Evolutionary conservation across 2,329 filamentous ascomycete genomes (phyloP), one percentile per base, ranked within the genome.

Genomic region (Meredithiella fracta): DNA sequence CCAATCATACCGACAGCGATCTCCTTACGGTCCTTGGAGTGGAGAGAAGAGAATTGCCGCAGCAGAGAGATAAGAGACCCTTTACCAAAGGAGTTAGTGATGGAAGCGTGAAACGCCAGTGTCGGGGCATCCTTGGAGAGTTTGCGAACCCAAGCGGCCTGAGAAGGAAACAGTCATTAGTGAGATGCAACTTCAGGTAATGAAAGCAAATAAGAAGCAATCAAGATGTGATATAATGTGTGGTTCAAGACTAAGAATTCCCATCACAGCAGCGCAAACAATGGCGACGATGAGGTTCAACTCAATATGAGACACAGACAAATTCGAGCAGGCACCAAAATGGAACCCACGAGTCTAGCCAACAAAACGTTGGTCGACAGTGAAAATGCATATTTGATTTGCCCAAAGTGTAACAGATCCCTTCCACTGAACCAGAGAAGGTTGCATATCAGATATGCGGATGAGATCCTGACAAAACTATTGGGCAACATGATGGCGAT

Each of bases 381-480:
- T 67, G 63, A 67, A 68, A 64, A 66, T 63, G 73, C 76, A 75
- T 68, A 65, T 67, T 96, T 75, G 69, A 82, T 98, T 80, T 97
- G 83, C 92, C 92, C 96, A 87, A 81, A 85, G 85, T 88, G 86
- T 98, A 98, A 98, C 92, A 94, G 90, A 87, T 78, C 72, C 75
- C 80, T 82, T 83, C 84, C 86, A 92, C 82, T 68, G 76, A 75
- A 71, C 67, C 69, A 72, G 77, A 80, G 53, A 49, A 49, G 59
- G 57, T 20, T 58, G 57, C 57, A 58, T 44, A 23, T 53, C 49
- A 44, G 40, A 53, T 23, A 42, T 56, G 53, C 57, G 57, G 57
- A 58, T 58, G 54, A 79, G 75, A 86, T 94, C 91, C 92, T 94
- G 88, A 92, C 89, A 72, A 76, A 70, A 73, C 70, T 76, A 75